Conservation (phyloP, 495 filamentous ascomycete genomes). For the Aspergillus sclerotioniger region DNA sequence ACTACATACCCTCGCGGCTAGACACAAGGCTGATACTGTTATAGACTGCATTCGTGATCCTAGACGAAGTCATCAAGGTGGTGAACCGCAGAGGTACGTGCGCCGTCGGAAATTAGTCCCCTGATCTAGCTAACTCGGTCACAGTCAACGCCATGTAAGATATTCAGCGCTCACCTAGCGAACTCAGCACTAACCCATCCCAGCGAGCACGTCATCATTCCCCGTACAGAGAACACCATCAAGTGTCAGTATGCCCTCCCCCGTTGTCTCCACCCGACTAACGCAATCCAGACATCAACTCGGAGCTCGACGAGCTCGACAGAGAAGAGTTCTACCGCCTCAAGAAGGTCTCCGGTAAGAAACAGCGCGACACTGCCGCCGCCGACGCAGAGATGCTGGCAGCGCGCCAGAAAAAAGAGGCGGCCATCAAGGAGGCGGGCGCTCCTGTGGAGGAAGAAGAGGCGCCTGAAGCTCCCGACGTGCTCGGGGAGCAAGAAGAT, state of each 20-base stretch:
- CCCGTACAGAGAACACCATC: slow-evolving; percentile 97
- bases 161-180: background rate
- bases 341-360: slow-evolving; percentile 98
- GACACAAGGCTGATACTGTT: slow-evolving; percentile 1
- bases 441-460: slow-evolving; percentile 38
- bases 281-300: slow-evolving; percentile 78
- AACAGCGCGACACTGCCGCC: slow-evolving; percentile 76
- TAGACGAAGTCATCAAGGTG: slow-evolving; percentile 99
- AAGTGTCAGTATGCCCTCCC: slow-evolving; percentile 62
- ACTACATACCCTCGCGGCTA: background rate
- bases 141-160: slow-evolving; percentile 91
- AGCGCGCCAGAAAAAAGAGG: slow-evolving; percentile 52
- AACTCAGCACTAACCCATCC: slow-evolving; percentile 15
- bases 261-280: slow-evolving; percentile 10
- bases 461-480: slow-evolving; percentile 52
- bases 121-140: slow-evolving; percentile 24
- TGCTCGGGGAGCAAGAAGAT: slow-evolving; percentile 84
- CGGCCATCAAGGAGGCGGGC: slow-evolving; percentile 36
- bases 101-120: background rate
- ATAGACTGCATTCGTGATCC: slow-evolving; percentile 92
- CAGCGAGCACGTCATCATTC: slow-evolving; percentile 94
- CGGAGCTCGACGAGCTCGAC: slow-evolving; percentile 96
- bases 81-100: slow-evolving; percentile 86
- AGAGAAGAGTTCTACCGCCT: slow-evolving; percentile 97
- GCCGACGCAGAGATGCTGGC: slow-evolving; percentile 70